Conservation (phyloP, 345 rosid species). For the Isatis tinctoria region DNA sequence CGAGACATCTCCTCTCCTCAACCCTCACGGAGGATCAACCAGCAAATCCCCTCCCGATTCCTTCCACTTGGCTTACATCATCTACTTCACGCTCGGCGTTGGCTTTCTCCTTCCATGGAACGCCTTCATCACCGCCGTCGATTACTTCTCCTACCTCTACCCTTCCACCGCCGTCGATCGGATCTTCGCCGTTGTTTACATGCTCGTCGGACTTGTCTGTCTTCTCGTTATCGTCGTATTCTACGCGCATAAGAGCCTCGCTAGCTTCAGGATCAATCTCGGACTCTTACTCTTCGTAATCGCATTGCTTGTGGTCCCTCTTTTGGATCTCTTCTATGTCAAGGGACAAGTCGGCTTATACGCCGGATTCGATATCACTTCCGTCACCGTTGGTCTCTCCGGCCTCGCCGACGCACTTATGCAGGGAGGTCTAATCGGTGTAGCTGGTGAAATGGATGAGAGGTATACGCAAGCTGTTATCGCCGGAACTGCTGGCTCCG, state of each 20-base stretch:
- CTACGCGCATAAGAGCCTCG: slow-evolving; percentile 67
- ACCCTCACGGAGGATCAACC: slow-evolving; percentile 6
- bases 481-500: slow-evolving; percentile 97
- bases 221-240: slow-evolving; percentile 56
- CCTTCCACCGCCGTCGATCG: slow-evolving; percentile 90
- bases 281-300: slow-evolving; percentile 61
- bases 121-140: slow-evolving; percentile 96
- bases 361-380: slow-evolving; percentile 63
- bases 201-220: slow-evolving; percentile 57
- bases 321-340: slow-evolving; percentile 63
- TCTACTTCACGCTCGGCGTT: slow-evolving; percentile 78
- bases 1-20: slow-evolving; percentile 54
- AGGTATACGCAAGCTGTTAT: slow-evolving; percentile 91
- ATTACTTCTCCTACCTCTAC: slow-evolving; percentile 88
- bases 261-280: slow-evolving; percentile 66
- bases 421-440: slow-evolving; percentile 84
- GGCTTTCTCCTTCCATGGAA: slow-evolving; percentile 99
- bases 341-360: slow-evolving; percentile 77
- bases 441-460: slow-evolving; percentile 90
- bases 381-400: slow-evolving; percentile 47
- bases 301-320: slow-evolving; percentile 65
- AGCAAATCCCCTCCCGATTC: slow-evolving; percentile 51
- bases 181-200: slow-evolving; percentile 74
- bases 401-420: slow-evolving; percentile 85
- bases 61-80: slow-evolving; percentile 72